These are phyloP conservation scores for Exophiala sp. DNA, from an alignment of 2,329 filamentous ascomycete genomes.

Conservation along the genomic window DNA sequence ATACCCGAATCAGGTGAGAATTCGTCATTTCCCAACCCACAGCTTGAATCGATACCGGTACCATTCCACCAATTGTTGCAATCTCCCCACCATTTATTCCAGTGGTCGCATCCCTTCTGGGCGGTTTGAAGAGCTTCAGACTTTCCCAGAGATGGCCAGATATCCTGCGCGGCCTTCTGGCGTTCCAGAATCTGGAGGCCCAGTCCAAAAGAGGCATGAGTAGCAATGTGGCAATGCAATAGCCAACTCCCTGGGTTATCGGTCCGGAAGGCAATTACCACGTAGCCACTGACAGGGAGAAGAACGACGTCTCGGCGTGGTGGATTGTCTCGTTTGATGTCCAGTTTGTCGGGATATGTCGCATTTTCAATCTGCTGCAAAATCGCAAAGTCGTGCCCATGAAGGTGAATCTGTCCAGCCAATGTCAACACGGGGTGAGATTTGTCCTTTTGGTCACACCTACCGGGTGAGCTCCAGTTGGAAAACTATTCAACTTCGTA, in stretches of 20 bases:
- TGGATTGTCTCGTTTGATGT: constrained; percentile 47
- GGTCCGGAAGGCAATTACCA: constrained; percentile 55
- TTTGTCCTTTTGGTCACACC: not conserved
- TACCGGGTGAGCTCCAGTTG: constrained; percentile 1
- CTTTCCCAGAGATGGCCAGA: too few species aligned
- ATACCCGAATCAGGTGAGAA: too few species aligned
- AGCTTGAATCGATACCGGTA: too few species aligned
- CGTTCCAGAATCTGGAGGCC: constrained; percentile 51
- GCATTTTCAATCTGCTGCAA: constrained; percentile 48
- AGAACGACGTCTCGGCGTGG: constrained; percentile 67
- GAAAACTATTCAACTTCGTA: not conserved
- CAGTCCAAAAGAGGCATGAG: constrained; percentile 65
- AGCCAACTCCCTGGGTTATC: constrained; percentile 57
- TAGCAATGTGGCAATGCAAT: constrained; percentile 78
- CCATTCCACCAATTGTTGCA: too few species aligned
- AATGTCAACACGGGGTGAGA: constrained; percentile 36
- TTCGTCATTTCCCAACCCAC: too few species aligned
- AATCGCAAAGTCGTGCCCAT: constrained; percentile 66
- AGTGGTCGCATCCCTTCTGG: too few species aligned
- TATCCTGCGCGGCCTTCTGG: too few species aligned
- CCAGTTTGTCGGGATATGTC: constrained; percentile 48
- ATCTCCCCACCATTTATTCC: too few species aligned
- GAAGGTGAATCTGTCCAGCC: constrained; percentile 58
- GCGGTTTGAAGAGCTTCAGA: too few species aligned
- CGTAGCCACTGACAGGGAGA: constrained; percentile 61